Evolutionary conservation across 495 filamentous ascomycete species (phyloP).

Genomic region (Annulohypoxylon moriforme): DNA sequence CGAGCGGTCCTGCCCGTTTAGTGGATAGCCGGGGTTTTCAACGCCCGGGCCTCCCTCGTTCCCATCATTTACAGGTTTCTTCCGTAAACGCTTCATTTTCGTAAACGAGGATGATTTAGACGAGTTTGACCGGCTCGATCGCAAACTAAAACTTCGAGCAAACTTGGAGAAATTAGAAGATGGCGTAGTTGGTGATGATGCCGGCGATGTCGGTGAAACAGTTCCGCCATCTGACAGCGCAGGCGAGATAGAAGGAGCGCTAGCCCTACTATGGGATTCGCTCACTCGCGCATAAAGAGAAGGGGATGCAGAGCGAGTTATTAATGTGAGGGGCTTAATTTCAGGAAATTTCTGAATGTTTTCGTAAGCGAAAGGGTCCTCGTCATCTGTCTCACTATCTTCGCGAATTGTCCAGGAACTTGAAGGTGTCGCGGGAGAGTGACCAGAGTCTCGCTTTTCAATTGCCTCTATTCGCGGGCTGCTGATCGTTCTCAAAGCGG

Average conservation of each 20-base stretch:
- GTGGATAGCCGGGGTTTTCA: constrained; percentile 38
- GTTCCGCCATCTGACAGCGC: constrained; percentile 41
- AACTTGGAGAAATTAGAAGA: constrained; percentile 50
- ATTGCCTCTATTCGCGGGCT: constrained; percentile 43
- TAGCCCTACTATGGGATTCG: constrained; percentile 47
- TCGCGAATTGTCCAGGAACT: constrained; percentile 58
- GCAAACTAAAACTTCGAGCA: constrained; percentile 54
- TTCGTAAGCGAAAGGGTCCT: constrained; percentile 47
- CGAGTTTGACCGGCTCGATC: constrained; percentile 47
- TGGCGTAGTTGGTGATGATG: constrained; percentile 49
- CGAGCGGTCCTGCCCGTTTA: constrained; percentile 44
- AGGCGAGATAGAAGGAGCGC: constrained; percentile 38
- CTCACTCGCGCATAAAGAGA: constrained; percentile 49
- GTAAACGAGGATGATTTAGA: constrained; percentile 41
- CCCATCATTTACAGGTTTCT: constrained; percentile 45
- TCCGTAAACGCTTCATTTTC: constrained; percentile 49
- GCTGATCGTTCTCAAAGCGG: constrained; percentile 56
- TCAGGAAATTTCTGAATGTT: constrained; percentile 48
- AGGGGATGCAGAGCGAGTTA: constrained; percentile 39
- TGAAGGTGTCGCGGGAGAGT: constrained; percentile 60
- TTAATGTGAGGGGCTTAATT: constrained; percentile 39
- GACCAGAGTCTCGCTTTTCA: constrained; percentile 65
- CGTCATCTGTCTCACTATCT: constrained; percentile 51
- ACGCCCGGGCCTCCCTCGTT: constrained; percentile 33
- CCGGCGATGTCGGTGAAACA: constrained; percentile 47